phyloP scores from a whole-genome alignment of 148 eudicot genomes.

The Rhododendron molle region DNA sequence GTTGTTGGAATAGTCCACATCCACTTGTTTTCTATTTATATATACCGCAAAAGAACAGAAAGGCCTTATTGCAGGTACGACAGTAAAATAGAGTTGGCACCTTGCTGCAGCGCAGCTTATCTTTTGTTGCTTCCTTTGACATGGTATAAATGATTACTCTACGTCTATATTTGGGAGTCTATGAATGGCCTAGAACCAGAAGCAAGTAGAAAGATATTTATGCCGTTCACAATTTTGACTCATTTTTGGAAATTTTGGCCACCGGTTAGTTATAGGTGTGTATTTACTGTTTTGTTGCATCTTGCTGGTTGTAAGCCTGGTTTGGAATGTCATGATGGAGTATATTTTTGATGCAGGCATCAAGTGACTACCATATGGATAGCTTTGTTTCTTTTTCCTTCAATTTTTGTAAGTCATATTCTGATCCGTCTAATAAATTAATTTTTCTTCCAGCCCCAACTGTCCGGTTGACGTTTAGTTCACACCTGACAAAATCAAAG shows the following conservation, averaged over 20 bases:
- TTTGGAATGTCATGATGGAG: neutral
- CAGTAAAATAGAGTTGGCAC: neutral
- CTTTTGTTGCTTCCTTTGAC: neutral
- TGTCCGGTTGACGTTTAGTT: slow-evolving; percentile 62
- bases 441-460: slow-evolving; percentile 61
- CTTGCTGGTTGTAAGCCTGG: neutral
- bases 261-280: neutral
- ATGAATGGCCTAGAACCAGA: neutral
- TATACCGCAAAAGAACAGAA: no score
- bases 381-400: neutral
- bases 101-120: neutral
- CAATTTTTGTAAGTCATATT: neutral
- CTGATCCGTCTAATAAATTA: neutral
- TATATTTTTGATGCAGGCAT: neutral
- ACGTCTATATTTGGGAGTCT: neutral
- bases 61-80: no score
- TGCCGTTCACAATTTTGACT: neutral
- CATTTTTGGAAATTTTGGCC: neutral
- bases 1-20: neutral
- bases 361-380: neutral
- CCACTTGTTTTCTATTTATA: no score
- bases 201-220: neutral
- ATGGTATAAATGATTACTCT: no score
- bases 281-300: neutral
- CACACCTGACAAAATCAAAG: slow-evolving; percentile 57